phyloP scores from a whole-genome alignment of 2,329 filamentous ascomycete genomes.

The Magnaporthiopsis rhizophila region DNA sequence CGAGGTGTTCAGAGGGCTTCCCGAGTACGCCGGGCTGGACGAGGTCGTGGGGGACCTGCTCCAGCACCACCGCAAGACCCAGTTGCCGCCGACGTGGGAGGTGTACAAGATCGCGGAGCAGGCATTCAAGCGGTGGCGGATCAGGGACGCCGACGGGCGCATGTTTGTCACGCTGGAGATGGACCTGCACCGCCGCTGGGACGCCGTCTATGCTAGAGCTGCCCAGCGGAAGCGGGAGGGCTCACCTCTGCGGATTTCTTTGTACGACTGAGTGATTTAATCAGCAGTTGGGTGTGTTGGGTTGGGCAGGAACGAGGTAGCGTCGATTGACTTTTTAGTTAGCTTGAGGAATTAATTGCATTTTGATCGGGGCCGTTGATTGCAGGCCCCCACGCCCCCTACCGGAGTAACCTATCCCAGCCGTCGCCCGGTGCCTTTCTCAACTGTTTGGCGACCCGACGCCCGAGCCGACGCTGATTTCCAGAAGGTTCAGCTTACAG shows the following conservation, averaged over 20 bases:
- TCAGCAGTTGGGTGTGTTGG: not conserved
- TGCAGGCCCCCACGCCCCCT: not conserved
- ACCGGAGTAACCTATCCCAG: not conserved
- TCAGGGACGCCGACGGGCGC: not conserved
- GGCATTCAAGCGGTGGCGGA: not conserved
- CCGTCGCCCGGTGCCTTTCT: not conserved
- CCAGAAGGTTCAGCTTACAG: no score
- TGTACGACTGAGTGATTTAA: not conserved
- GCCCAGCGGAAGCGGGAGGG: not conserved
- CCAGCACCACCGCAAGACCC: not conserved
- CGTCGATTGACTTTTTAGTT: no score
- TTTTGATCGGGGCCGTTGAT: not conserved
- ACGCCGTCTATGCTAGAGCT: not conserved
- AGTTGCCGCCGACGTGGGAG: not conserved
- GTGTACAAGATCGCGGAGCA: not conserved
- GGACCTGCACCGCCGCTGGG: conserved; percentile 2
- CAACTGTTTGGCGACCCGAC: not conserved
- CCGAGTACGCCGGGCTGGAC: conserved; percentile 12
- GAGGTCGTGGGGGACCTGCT: conserved; percentile 7
- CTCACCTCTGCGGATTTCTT: not conserved
- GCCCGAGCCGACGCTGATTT: no score
- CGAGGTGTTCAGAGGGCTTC: conserved; percentile 7
- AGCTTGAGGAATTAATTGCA: no score
- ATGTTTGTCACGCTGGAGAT: conserved; percentile 4
- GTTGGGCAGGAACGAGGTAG: no score